Conservation (phyloP, 139 green algal genomes). For the Micromonas pusilla region DNA sequence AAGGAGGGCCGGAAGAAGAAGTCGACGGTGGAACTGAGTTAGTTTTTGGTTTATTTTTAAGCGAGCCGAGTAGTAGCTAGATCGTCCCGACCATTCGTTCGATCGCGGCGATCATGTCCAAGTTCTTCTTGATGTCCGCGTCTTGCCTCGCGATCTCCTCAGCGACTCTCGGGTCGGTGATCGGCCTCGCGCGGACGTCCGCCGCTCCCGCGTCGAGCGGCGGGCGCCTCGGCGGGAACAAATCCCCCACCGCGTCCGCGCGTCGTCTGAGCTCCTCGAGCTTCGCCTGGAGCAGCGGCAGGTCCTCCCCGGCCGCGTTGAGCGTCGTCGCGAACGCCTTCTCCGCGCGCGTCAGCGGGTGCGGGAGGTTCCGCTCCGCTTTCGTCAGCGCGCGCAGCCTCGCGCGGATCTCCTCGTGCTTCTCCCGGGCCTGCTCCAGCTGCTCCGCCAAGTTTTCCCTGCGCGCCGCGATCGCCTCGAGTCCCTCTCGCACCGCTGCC, state of each 20-base stretch:
- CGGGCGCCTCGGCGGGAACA: not conserved
- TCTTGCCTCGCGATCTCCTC: not conserved
- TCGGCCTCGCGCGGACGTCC: not conserved
- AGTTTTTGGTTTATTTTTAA: no score
- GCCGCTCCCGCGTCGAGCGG: not conserved
- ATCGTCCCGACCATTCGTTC: not conserved
- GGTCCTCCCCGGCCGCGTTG: not conserved
- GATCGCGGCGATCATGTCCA: not conserved
- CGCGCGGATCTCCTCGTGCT: slow-evolving; percentile 5
- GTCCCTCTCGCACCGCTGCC: not conserved
- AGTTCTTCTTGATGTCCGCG: not conserved
- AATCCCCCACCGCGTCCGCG: not conserved
- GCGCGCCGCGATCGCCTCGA: not conserved
- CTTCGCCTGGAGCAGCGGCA: not conserved
- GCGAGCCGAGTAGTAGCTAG: no score
- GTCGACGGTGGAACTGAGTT: not conserved
- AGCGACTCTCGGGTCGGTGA: not conserved
- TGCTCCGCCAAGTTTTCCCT: not conserved
- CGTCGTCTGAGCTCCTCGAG: not conserved
- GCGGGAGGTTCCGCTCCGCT: not conserved
- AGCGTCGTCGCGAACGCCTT: not conserved
- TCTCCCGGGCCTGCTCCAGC: not conserved
- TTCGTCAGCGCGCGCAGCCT: not conserved
- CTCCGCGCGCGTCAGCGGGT: slow-evolving; percentile 10
- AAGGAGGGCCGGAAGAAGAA: not conserved